Conservation (phyloP, 129 eudicot species). For the Sambucus nigra region DNA sequence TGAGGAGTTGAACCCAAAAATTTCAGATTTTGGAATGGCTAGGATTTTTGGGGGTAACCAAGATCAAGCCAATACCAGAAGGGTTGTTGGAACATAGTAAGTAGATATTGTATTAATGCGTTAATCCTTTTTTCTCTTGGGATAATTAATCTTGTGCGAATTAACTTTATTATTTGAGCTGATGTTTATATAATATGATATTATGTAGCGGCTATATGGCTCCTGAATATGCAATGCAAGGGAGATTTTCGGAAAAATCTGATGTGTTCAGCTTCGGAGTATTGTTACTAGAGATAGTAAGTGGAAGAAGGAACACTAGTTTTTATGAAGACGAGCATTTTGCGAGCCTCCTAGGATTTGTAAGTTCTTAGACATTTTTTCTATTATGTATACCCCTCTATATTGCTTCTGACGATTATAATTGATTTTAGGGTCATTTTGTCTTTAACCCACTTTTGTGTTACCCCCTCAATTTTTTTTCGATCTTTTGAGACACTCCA, state of each 20-base stretch:
- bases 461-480: no score
- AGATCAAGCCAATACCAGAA: conserved; percentile 23
- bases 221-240: conserved; percentile 58
- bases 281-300: conserved; percentile 23
- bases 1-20: conserved; percentile 25
- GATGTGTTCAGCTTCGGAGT: conserved; percentile 48
- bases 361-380: conserved; percentile 18
- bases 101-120: not conserved
- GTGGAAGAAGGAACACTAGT: conserved; percentile 47
- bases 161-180: no score
- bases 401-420: no score
- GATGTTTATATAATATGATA: no score
- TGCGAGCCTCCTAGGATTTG: conserved; percentile 43
- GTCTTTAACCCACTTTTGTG: no score
- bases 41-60: conserved; percentile 27
- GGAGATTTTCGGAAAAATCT: conserved; percentile 58
- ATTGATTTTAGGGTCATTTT: no score
- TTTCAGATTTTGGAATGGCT: conserved; percentile 42
- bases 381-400: no score
- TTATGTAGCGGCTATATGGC: conserved; percentile 48
- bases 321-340: conserved; percentile 34
- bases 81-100: conserved; percentile 43
- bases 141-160: not conserved
- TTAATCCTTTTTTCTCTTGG: not conserved
- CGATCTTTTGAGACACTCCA: no score